Conservation (phyloP, 306 rosid species). For the Biancaea sappan region DNA sequence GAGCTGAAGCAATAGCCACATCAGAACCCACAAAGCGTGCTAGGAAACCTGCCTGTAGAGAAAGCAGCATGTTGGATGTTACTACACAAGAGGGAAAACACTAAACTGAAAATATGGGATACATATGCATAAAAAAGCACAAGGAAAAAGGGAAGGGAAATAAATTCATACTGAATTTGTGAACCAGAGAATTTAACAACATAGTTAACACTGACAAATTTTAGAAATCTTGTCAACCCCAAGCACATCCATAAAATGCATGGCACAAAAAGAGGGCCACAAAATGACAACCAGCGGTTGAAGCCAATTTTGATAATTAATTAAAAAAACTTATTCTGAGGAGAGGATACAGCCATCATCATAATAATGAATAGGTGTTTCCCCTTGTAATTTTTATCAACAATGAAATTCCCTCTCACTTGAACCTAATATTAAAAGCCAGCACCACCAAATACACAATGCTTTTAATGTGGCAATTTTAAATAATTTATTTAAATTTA, state of each 20-base stretch:
- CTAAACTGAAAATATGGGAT: not conserved
- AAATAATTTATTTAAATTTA: slow-evolving; percentile 7
- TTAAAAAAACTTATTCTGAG: slow-evolving; percentile 11
- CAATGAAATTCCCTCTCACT: not conserved
- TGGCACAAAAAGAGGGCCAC: slow-evolving; percentile 14
- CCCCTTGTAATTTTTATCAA: not conserved
- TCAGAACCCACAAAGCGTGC: slow-evolving; percentile 68
- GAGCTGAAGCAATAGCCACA: slow-evolving; percentile 69
- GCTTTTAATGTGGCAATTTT: not conserved
- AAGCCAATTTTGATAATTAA: slow-evolving; percentile 21
- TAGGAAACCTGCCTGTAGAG: slow-evolving; percentile 66
- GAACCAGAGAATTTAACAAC: slow-evolving; percentile 20
- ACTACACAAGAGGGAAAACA: slow-evolving; percentile 4
- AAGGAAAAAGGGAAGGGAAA: not conserved
- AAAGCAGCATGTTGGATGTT: slow-evolving; percentile 14
- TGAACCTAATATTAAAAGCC: slow-evolving; percentile 3
- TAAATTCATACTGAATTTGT: not conserved
- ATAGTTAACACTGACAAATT: slow-evolving; percentile 27
- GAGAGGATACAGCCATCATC: not conserved
- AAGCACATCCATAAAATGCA: slow-evolving; percentile 23
- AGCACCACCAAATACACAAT: slow-evolving; percentile 3
- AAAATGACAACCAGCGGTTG: slow-evolving; percentile 18
- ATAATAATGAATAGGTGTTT: not conserved
- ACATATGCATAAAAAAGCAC: not conserved
- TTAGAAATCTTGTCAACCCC: slow-evolving; percentile 3